Percentiles rank a stretch among this genome's conserved stretches.
phyloP scores from a whole-genome alignment of 2,329 filamentous ascomycete genomes.

The Aureobasidium sp. region DNA sequence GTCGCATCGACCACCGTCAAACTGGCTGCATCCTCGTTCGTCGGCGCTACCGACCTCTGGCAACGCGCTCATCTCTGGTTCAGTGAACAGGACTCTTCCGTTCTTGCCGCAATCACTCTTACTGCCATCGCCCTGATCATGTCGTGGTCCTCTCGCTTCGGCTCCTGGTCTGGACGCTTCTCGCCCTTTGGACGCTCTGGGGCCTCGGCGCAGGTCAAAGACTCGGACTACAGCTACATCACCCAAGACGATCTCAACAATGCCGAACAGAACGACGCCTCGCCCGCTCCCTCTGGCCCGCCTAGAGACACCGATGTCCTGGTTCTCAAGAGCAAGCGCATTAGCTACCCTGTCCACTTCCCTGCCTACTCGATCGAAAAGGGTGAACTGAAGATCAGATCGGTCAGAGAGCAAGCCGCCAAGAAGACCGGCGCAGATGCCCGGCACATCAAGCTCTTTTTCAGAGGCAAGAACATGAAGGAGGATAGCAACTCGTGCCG shows the following conservation, averaged over 20 bases:
- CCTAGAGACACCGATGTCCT: conserved; percentile 60
- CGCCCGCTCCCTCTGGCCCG: conserved; percentile 30
- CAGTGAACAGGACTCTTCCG: conserved; percentile 23
- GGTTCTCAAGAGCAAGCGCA: conserved; percentile 58
- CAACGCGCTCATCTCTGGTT: conserved; percentile 21
- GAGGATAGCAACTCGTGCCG: conserved; percentile 50
- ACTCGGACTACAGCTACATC: conserved; percentile 74
- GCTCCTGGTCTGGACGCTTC: conserved; percentile 38
- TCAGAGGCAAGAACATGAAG: conserved; percentile 65
- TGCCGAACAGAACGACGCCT: conserved; percentile 21
- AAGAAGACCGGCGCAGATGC: conserved; percentile 54
- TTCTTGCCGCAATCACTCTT: conserved; percentile 20
- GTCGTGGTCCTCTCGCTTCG: conserved; percentile 41
- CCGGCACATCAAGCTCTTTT: conserved; percentile 57
- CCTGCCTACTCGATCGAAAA: conserved; percentile 68
- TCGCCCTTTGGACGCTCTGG: conserved; percentile 40
- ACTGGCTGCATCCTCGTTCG: conserved; percentile 3
- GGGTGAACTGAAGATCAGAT: conserved; percentile 58
- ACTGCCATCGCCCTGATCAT: conserved; percentile 35
- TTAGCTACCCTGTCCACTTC: conserved; percentile 62
- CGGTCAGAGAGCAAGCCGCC: conserved; percentile 59
- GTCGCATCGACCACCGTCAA: conserved; percentile 8
- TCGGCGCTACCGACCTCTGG: neutral
- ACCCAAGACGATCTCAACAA: conserved; percentile 61
- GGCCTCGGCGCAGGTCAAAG: conserved; percentile 52